A percentile compares a stretch with the other conserved stretches of the same genome.
Conservation (phyloP, 2,329 filamentous ascomycete genomes). For the Trichoderma sp. region DNA sequence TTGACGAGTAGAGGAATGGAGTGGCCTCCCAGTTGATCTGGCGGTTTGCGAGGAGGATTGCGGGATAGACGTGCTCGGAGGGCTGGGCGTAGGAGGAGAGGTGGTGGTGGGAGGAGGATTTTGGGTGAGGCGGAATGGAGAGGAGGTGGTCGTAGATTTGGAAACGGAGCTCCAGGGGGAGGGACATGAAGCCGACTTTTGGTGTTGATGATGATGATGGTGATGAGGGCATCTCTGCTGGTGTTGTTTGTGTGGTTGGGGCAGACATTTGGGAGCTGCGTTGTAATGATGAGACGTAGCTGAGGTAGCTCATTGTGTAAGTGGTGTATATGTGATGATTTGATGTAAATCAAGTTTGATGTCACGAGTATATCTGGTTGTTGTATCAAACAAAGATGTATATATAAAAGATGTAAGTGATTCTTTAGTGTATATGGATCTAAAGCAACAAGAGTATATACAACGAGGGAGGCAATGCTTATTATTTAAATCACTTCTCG, state of each 20-base stretch:
- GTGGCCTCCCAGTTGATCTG: conserved; percentile 45
- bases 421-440: not conserved
- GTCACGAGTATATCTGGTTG: not conserved
- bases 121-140: conserved; percentile 33
- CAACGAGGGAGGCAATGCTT: not conserved
- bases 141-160: conserved; percentile 49
- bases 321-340: not conserved
- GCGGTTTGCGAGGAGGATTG: conserved; percentile 43
- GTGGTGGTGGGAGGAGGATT: conserved; percentile 30
- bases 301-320: not conserved
- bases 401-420: not conserved
- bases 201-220: not conserved
- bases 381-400: not conserved
- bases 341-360: not conserved
- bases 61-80: conserved; percentile 34
- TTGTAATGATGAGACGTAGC: not conserved
- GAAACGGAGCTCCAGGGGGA: conserved; percentile 49
- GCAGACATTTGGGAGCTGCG: not conserved
- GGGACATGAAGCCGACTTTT: conserved; percentile 37
- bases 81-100: conserved; percentile 10
- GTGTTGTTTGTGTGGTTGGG: not conserved
- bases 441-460: not conserved
- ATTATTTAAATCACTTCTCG: conserved; percentile 1
- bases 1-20: conserved; percentile 44
- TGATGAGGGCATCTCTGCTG: not conserved